Evolutionary conservation across 106 monocot species (phyloP).

Genomic region (Dendrobium catenatum): DNA sequence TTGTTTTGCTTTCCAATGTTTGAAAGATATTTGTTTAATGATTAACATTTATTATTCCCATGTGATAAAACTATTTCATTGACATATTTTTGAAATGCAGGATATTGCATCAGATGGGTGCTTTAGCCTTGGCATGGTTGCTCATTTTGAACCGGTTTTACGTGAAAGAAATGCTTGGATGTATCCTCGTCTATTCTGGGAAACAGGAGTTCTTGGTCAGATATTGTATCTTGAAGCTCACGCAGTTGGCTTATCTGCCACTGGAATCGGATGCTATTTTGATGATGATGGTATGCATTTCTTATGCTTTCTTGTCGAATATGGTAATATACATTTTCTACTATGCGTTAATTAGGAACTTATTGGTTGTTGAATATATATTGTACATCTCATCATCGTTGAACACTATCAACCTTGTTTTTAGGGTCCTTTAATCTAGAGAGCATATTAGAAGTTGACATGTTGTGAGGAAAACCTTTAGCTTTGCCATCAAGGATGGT

Average conservation of each 20-base stretch:
- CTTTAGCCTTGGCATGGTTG: conserved; percentile 94
- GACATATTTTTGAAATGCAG: conserved; percentile 28
- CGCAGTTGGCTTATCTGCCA: conserved; percentile 94
- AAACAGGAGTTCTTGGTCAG: conserved; percentile 89
- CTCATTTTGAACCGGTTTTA: conserved; percentile 73
- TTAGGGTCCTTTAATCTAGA: neutral
- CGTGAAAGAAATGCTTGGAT: conserved; percentile 84
- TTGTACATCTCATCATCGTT: neutral
- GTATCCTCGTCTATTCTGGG: conserved; percentile 99
- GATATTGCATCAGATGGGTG: conserved; percentile 98
- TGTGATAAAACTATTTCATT: neutral
- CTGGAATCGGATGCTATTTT: conserved; percentile 98
- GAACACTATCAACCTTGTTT: neutral
- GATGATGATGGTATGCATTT: conserved; percentile 75
- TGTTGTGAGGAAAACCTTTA: neutral
- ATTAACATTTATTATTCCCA: neutral
- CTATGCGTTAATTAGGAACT: neutral
- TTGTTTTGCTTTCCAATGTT: neutral
- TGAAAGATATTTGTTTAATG: neutral
- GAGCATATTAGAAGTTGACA: neutral
- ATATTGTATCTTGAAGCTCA: conserved; percentile 94
- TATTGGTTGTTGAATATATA: neutral
- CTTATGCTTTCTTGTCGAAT: neutral
- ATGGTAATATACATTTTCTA: neutral
- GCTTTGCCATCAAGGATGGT: neutral